phyloP scores from a whole-genome alignment of 1,284 basidiomycete species.

The Papiliotrema flavescens region DNA sequence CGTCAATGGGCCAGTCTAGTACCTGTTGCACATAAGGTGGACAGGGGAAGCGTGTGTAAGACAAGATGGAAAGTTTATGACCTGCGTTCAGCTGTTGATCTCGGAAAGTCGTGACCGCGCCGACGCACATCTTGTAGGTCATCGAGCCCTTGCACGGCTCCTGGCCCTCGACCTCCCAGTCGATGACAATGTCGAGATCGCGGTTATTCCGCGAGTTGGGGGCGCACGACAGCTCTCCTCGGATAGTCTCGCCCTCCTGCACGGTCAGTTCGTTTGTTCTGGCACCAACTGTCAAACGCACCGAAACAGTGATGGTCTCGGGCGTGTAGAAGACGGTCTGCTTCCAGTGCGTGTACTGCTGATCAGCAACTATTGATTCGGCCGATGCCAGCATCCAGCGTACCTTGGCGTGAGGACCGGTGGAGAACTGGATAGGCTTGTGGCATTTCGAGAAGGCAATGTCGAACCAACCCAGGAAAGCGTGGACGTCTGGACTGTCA shows the following conservation, averaged over 20 bases:
- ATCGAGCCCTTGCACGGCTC: slow-evolving; percentile 43
- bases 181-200: slow-evolving; percentile 82
- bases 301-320: slow-evolving; percentile 56
- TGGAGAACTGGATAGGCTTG: slow-evolving; percentile 92
- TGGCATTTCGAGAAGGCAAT: slow-evolving; percentile 94
- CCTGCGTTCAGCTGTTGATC: slow-evolving; percentile 17
- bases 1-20: no score
- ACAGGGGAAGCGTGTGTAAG: no score
- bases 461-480: slow-evolving; percentile 99
- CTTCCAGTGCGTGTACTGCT: slow-evolving; percentile 91
- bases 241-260: slow-evolving; percentile 64
- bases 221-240: slow-evolving; percentile 67
- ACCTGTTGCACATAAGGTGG: no score
- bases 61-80: background rate
- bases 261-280: background rate
- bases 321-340: slow-evolving; percentile 98
- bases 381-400: slow-evolving; percentile 6
- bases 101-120: slow-evolving; percentile 21
- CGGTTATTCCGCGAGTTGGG: slow-evolving; percentile 89
- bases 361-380: background rate
- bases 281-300: slow-evolving; percentile 17
- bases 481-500: slow-evolving; percentile 75
- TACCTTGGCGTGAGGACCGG: slow-evolving; percentile 83
- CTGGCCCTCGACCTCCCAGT: slow-evolving; percentile 59
- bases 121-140: slow-evolving; percentile 51